phyloP scores from a whole-genome alignment of 2,329 filamentous ascomycete species.

The Phialocephala sp. region DNA sequence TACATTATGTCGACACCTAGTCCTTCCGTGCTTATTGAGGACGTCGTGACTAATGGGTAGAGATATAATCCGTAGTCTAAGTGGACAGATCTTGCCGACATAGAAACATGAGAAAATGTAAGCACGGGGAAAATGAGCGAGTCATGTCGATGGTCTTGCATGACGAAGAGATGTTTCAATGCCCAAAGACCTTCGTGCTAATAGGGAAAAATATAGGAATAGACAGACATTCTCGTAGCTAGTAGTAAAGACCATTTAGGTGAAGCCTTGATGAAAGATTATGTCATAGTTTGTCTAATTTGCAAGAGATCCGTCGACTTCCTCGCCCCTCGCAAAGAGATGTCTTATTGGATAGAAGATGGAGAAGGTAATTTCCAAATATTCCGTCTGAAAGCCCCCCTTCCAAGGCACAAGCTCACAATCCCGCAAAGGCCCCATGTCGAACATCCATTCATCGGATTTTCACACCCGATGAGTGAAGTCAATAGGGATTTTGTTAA shows the following conservation, averaged over 20 bases:
- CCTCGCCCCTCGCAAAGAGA: background rate
- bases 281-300: background rate
- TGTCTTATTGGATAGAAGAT: background rate
- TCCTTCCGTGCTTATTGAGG: background rate
- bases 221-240: background rate
- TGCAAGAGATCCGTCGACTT: background rate
- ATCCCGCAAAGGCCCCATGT: background rate
- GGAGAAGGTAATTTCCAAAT: background rate
- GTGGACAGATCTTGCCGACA: slow-evolving; percentile 14
- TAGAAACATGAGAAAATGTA: background rate
- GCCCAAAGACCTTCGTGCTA: slow-evolving; percentile 6
- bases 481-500: background rate
- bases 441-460: background rate
- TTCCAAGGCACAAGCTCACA: background rate
- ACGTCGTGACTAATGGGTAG: slow-evolving; percentile 2
- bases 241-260: background rate
- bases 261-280: background rate
- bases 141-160: slow-evolving; percentile 3
- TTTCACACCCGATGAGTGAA: background rate
- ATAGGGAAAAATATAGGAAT: background rate
- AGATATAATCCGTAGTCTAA: slow-evolving; percentile 6
- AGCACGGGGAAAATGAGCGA: background rate
- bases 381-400: background rate
- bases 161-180: slow-evolving; percentile 13
- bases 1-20: slow-evolving; percentile 1